Evolutionary conservation across 768 basidiomycete species (phyloP), one percentile per base, ranked within the genome.

Genomic region (Brasilioporus rufonigricans): DNA sequence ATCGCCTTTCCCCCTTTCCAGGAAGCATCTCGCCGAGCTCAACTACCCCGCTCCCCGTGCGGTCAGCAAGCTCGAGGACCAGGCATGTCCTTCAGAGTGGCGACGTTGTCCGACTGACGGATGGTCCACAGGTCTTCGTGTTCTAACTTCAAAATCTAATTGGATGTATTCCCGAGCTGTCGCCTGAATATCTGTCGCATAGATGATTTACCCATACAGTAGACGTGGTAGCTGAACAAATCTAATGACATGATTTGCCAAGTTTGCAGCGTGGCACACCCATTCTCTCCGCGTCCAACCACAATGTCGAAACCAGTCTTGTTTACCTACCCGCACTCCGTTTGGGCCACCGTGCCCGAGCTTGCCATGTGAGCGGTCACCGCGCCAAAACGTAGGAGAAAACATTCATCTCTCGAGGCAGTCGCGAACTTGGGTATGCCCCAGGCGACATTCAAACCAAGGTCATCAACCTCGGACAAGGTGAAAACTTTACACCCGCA

Each of bases 21-120:
- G 92, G 79, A 93, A 89, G 80, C 86, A 96, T 69, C 82, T 99
- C 21, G 87, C 83, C 27, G 89, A 88, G 50, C 84, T 99, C 66
- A 85, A 83, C 61, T 97, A 93, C 76, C 87, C 92, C 40, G 83
- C 86, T 26, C 93, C 97, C 6, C 83, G 89, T 59, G 84, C 92
- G 8, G 80, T 97, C 74, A 93, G 90, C 83, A 99, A 98, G 77
- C 83, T 95, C 44, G 87, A 81, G 50, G 95, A 98, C 70, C 84
- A 91, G 81, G 91, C 87, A 67, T 38, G 61, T 56, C 0, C 12
- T 29, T 31, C 1, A 9, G 26, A 5, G 1, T 16, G n/a, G 9
- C n/a, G 5, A 21, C 33, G 18, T 12, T 27, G n/a, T 26, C n/a
- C 29, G n/a, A 12, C 66, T 71, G 26, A 70, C 58, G 11, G 6